Conservation (phyloP, 768 basidiomycete genomes). For the Pulveroboletus frians region DNA sequence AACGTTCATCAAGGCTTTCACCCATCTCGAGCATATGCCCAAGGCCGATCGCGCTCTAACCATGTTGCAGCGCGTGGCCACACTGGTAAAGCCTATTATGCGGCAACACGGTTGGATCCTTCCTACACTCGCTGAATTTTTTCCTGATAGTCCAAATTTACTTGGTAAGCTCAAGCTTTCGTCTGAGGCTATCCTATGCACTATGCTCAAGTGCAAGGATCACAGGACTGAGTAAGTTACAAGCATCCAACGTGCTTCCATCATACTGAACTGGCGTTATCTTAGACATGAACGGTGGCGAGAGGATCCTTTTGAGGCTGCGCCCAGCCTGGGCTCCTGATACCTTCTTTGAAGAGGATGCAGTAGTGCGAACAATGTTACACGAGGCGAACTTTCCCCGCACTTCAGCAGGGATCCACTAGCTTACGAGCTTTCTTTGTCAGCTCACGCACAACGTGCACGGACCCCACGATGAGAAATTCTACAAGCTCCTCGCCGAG, state of each 20-base stretch:
- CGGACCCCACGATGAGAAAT: conserved; percentile 83
- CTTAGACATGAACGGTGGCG: conserved; percentile 70
- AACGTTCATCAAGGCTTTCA: conserved; percentile 58
- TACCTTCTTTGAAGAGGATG: conserved; percentile 70
- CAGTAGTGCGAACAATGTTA: conserved; percentile 79
- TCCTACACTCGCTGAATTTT: conserved; percentile 82
- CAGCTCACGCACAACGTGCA: conserved; percentile 88
- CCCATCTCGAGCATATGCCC: conserved; percentile 64
- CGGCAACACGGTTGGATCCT: conserved; percentile 75
- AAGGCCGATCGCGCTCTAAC: conserved; percentile 62
- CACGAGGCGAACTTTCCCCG: conserved; percentile 59
- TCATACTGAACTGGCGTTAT: conserved; percentile 1
- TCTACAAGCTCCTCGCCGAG: conserved; percentile 66
- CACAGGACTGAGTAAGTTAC: conserved; percentile 36
- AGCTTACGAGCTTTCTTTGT: not conserved
- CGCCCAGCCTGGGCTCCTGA: conserved; percentile 64
- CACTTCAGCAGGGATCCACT: not conserved
- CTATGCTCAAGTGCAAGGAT: conserved; percentile 7
- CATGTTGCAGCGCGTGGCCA: conserved; percentile 64
- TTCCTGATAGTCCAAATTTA: conserved; percentile 66
- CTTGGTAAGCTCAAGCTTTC: conserved; percentile 49
- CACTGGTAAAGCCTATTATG: conserved; percentile 93
- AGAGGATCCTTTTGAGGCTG: conserved; percentile 79
- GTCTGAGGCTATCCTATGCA: not conserved
- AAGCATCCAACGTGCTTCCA: not conserved